Conservation (phyloP, 805 yeast genomes). For the Suhomyces vadensis region DNA sequence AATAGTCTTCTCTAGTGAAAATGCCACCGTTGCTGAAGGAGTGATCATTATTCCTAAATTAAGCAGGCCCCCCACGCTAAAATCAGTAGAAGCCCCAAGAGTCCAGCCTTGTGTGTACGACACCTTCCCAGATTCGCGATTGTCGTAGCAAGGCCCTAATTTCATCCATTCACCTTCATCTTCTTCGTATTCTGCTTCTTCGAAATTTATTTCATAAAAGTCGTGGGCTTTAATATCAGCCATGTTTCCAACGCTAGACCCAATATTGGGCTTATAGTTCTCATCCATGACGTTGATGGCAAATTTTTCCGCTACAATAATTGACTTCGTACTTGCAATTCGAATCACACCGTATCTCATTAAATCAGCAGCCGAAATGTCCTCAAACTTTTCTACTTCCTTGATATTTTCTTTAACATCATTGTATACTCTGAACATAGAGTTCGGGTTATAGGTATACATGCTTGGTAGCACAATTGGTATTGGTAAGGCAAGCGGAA, state of each 20-base stretch:
- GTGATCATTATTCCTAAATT: not conserved
- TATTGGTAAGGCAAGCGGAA: not conserved
- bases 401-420: conserved; percentile 31
- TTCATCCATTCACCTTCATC: conserved; percentile 7
- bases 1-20: not conserved
- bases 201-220: not conserved
- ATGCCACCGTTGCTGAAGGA: not conserved
- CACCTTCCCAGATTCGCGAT: conserved; percentile 7
- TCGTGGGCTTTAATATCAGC: not conserved
- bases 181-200: not conserved
- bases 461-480: not conserved
- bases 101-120: conserved; percentile 10
- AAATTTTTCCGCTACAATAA: conserved; percentile 6
- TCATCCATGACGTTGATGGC: conserved; percentile 6
- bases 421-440: conserved; percentile 57
- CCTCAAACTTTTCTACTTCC: conserved; percentile 1
- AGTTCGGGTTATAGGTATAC: not conserved
- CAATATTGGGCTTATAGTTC: not conserved
- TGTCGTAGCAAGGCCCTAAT: conserved; percentile 10
- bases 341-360: conserved; percentile 30
- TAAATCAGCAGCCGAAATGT: conserved; percentile 40
- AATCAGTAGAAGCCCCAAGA: not conserved
- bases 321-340: conserved; percentile 2
- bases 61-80: not conserved
- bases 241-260: not conserved